Base-by-base conservation (phyloP, 1,139 yeast species). In the Zhuliangozyma blackwelliae region DNA sequence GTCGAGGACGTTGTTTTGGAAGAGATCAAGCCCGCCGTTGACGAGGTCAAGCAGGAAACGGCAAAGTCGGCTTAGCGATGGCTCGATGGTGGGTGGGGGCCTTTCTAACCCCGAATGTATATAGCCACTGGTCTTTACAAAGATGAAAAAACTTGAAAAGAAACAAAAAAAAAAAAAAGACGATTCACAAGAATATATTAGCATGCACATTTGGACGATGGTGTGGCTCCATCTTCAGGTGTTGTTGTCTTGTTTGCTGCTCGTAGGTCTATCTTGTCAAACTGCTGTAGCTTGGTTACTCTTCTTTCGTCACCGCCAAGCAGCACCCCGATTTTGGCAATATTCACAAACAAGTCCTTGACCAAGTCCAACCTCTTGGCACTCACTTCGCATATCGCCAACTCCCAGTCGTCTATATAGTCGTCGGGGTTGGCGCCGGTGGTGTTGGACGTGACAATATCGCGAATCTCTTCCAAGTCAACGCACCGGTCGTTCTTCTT, bases 321-420 rank as follows among this genome's bases (percentile, higher is more conserved):
- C 34, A 45, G 46, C 29, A 57, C 38, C 1, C 77, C 78, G 31
- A 73, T 40, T 41, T 61, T 57, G 2, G 73, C 79, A 30, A 68
- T 77, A 33, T 76, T 51, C 7, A 47, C 43, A 49, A 76, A 76
- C 23, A 74, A 54, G 19, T 51, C 50, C 27, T 63, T 63, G 10
- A 73, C 77, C 38, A 59, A 47, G 11, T 54, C 60, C 28, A 61
- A 55, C 27, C 55, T 52, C 45, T 72, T 72, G 29, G 77, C 70
- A 38, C 68, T 57, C 2, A 71, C 60, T 51, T 76, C 79, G 11
- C 61, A 29, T n/a, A 74, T 55, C 47, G 72, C 77, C 20, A 43
- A 35, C 13, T 60, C 59, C 65, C 75, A 60, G 48, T 73, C 69
- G 7, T 49, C 51, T 9, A 72, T 58, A 39, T 63, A 59, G 29